Evolutionary conservation across 176 grass and related monocot genomes (phyloP), one percentile per base, ranked within the genome.

Genomic region (Ampelocalamus luodianensis): DNA sequence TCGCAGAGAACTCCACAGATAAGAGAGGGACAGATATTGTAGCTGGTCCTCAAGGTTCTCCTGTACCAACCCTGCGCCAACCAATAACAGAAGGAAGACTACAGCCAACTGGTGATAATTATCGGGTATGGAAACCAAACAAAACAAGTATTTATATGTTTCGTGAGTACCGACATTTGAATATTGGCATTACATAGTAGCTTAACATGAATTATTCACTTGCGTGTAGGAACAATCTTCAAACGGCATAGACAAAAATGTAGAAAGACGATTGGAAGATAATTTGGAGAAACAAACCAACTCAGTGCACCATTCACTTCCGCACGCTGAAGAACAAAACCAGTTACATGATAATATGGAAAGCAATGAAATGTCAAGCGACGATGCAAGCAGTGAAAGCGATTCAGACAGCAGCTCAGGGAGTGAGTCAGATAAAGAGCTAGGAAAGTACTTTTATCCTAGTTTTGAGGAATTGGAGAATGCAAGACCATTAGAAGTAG

Each of bases 331-430:
- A 80, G 78, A 53, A 36, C 62, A 80, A 66, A 80, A 67, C 62
- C 29, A 67, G n/a, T 68, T 67, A 38, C 63, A 54, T 80, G 46
- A 54, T 68, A 80, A 39, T 80, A 29, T 68, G 63, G 78, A 80
- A 80, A 68, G 20, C 64, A 68, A 66, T 24, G 78, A 68, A 80
- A 67, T 22, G 6, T 34, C 66, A 39, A 68, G 64, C 4, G n/a
- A 68, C 48, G n/a, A 68, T 80, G 68, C 63, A 65, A 80, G 63
- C 32, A 80, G 78, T 6, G 78, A n/a, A 80, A 54, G 12, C 15
- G 78, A 68, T 80, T 80, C 78, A 39, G 64, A 26, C 20, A 68
- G 46, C 78, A 80, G 46, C 78, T 68, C 78, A 68, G 78, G 78
- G 78, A 38, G 65, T 15, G 78, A 68, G 29, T 80, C 63, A 37